These are phyloP conservation scores for Sicyos baderoa DNA, from an alignment of 306 rosid species.

Conservation along the genomic window DNA sequence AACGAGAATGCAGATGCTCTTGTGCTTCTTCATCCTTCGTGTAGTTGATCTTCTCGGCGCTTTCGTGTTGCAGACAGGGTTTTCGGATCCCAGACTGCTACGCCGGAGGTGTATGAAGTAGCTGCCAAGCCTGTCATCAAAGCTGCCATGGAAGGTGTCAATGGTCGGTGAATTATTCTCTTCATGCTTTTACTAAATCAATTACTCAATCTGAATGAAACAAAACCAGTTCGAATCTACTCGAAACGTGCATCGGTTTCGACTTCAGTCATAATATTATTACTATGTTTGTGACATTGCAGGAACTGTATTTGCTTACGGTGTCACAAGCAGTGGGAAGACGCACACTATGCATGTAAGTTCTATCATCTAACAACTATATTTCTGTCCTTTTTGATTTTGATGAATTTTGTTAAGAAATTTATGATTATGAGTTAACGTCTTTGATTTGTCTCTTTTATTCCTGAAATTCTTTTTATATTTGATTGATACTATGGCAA, in stretches of 20 bases:
- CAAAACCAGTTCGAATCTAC: neutral
- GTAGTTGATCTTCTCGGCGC: slow-evolving; percentile 23
- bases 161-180: slow-evolving; percentile 42
- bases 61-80: slow-evolving; percentile 71
- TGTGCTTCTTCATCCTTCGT: neutral
- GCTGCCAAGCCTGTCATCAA: slow-evolving; percentile 94
- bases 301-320: slow-evolving; percentile 99
- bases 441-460: neutral
- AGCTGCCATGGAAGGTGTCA: slow-evolving; percentile 98
- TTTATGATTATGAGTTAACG: slow-evolving; percentile 12
- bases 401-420: neutral
- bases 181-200: slow-evolving; percentile 1
- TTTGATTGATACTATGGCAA: neutral
- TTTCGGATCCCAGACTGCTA: slow-evolving; percentile 69
- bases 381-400: slow-evolving; percentile 17
- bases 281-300: slow-evolving; percentile 21
- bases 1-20: neutral
- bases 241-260: neutral
- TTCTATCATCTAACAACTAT: slow-evolving; percentile 20
- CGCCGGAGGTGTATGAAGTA: slow-evolving; percentile 88
- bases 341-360: slow-evolving; percentile 99
- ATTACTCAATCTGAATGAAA: neutral
- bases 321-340: slow-evolving; percentile 99
- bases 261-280: neutral
- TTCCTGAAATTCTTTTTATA: neutral